phyloP scores from a whole-genome alignment of 768 basidiomycete genomes.

The Xanthoconium purpureum region DNA sequence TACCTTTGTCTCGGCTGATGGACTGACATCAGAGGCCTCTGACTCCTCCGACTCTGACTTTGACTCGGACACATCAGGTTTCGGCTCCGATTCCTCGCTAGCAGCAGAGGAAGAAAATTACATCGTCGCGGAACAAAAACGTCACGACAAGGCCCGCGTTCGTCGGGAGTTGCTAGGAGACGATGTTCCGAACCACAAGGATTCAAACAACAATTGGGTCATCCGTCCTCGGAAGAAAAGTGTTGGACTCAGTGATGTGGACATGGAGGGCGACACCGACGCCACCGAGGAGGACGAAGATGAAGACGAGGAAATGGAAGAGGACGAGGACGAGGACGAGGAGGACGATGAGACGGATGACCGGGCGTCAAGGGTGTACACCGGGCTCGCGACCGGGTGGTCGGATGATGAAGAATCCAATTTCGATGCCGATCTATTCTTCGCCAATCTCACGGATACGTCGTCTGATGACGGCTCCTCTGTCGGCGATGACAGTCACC shows the following conservation, averaged over 20 bases:
- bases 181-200: conserved; percentile 41
- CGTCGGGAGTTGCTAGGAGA: conserved; percentile 60
- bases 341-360: conserved; percentile 50
- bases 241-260: conserved; percentile 59
- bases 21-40: conserved; percentile 46
- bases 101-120: conserved; percentile 63
- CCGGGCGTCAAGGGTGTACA: conserved; percentile 41
- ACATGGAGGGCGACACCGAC: conserved; percentile 61
- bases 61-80: conserved; percentile 33
- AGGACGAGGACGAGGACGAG: conserved; percentile 42
- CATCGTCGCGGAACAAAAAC: conserved; percentile 46
- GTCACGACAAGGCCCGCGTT: conserved; percentile 49
- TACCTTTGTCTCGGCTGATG: conserved; percentile 67
- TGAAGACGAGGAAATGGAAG: conserved; percentile 37
- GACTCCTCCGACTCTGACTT: conserved; percentile 45
- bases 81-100: conserved; percentile 54
- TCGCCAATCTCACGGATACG: conserved; percentile 68
- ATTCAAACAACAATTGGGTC: conserved; percentile 57
- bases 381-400: conserved; percentile 73
- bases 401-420: conserved; percentile 73
- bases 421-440: conserved; percentile 83
- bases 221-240: conserved; percentile 68
- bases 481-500: conserved; percentile 48
- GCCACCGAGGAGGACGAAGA: conserved; percentile 61
- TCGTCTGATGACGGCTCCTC: conserved; percentile 36